phyloP scores from a whole-genome alignment of 805 yeast genomes.

The Blastobotrys parvus region DNA sequence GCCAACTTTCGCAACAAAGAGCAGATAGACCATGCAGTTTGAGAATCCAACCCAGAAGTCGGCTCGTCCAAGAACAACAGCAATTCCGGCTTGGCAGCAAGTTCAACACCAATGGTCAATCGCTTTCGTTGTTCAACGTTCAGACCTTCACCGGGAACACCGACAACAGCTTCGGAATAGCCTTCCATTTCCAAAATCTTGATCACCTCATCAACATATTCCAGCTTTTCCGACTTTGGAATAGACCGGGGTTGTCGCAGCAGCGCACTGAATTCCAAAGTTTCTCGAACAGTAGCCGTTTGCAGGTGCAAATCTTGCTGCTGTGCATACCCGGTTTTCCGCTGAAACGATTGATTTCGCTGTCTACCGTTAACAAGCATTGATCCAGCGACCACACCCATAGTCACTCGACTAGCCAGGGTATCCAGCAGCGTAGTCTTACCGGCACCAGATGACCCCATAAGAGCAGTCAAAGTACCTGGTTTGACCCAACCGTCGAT shows the following conservation, averaged over 20 bases:
- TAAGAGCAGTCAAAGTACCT: constrained; percentile 69
- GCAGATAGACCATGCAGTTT: constrained; percentile 60
- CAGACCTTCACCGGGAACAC: constrained; percentile 64
- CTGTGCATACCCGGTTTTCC: constrained; percentile 65
- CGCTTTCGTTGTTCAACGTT: constrained; percentile 57
- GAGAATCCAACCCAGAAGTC: constrained; percentile 61
- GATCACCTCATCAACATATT: constrained; percentile 58
- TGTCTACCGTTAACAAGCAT: constrained; percentile 56
- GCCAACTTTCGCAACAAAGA: constrained; percentile 53
- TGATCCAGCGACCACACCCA: constrained; percentile 65
- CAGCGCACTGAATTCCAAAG: constrained; percentile 56
- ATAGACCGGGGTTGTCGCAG: constrained; percentile 54
- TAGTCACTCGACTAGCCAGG: constrained; percentile 59
- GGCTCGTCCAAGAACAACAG: constrained; percentile 59
- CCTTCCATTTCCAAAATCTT: constrained; percentile 53
- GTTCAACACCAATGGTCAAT: constrained; percentile 57
- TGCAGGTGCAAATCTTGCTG: constrained; percentile 67
- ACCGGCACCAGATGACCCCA: constrained; percentile 81
- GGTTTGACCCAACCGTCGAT: constrained; percentile 83
- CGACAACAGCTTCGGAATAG: constrained; percentile 66
- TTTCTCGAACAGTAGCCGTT: constrained; percentile 64
- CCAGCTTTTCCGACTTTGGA: constrained; percentile 48
- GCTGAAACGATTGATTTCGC: constrained; percentile 53
- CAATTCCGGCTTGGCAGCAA: constrained; percentile 56
- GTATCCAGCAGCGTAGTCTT: constrained; percentile 67